Evolutionary conservation across 2,329 filamentous ascomycete genomes (phyloP), one percentile per base, ranked within the genome.

Genomic region (Rhinocladiella similis): DNA sequence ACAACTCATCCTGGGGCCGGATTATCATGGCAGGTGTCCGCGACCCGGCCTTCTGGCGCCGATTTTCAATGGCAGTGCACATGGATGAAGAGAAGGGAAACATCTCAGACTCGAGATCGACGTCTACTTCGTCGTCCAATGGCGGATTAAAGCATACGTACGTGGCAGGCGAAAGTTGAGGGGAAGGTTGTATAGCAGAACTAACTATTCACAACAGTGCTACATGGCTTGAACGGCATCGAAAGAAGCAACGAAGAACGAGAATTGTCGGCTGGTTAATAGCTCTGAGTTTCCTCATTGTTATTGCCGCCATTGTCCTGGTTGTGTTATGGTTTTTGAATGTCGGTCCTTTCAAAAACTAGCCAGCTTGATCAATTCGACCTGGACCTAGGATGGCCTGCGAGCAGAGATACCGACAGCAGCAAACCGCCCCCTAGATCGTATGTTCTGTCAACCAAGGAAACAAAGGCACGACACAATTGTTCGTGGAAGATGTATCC

Each of bases 41-140:
- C 60, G 83, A 85, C 65, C 82, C 82, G 20, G 75, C 74, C 47
- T 85, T 85, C 71, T 85, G 82, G 83, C 77, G 77, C 54, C 79
- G 82, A 64, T 85, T 85, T 73, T 82, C 79, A 57, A 69, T 75
- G 49, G 83, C 83, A 36, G 80, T 83, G 1, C 82, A 83, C 66
- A 69, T 76, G 50, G 80, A 84, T 61, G 82, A 83, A 64, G 75
- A 79, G 61, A 61, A 67, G 47, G 53, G 48, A 49, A 54, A 42
- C 27, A 47, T 57, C 5, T 50, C 59, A 39, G 55, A 62, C 18
- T 38, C 52, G 33, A 41, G 45, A 36, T 60, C 61, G 18, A 46
- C 47, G 7, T 61, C 56, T 29, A 42, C 56, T 14, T n/a, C 49
- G 14, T 57, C 55, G 20, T 56, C 59, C 12, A 54, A 36, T 4